Percentiles rank a stretch among this genome's conserved stretches.
These are phyloP conservation scores for Kwoniella heveanensis DNA, from an alignment of 768 basidiomycete genomes.

Conservation along the genomic window DNA sequence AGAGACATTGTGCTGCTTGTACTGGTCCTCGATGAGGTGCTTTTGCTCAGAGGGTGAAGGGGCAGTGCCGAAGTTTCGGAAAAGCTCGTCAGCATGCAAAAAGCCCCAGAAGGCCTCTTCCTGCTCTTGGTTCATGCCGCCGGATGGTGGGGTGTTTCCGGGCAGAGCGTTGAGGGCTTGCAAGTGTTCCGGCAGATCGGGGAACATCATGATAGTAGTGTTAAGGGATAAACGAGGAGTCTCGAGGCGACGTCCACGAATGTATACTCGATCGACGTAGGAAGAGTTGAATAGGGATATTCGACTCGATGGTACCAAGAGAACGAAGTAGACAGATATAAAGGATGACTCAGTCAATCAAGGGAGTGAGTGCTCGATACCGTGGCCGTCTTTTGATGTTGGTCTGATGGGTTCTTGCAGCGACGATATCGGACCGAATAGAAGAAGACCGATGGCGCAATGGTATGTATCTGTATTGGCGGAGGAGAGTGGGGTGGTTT, in stretches of 20 bases:
- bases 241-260: too few species aligned
- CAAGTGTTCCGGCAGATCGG: conserved; percentile 45
- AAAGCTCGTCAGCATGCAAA: conserved; percentile 45
- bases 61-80: conserved; percentile 43
- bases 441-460: conserved; percentile 7
- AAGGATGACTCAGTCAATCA: conserved; percentile 2
- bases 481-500: background rate
- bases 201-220: conserved; percentile 32
- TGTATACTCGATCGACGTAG: too few species aligned
- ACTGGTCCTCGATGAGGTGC: conserved; percentile 6
- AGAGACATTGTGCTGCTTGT: conserved; percentile 6
- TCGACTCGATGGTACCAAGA: background rate
- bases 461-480: background rate
- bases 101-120: conserved; percentile 50
- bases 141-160: conserved; percentile 31
- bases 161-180: conserved; percentile 41
- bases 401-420: background rate
- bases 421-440: background rate
- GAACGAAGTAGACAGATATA: background rate
- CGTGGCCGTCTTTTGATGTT: background rate
- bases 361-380: background rate
- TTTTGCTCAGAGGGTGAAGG: conserved; percentile 26
- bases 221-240: background rate
- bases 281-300: background rate
- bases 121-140: conserved; percentile 32